A percentile compares a stretch with the other conserved stretches of the same genome.
Evolutionary conservation across 164 flowering plant species (phyloP).

Genomic region (Stephania cephalantha): DNA sequence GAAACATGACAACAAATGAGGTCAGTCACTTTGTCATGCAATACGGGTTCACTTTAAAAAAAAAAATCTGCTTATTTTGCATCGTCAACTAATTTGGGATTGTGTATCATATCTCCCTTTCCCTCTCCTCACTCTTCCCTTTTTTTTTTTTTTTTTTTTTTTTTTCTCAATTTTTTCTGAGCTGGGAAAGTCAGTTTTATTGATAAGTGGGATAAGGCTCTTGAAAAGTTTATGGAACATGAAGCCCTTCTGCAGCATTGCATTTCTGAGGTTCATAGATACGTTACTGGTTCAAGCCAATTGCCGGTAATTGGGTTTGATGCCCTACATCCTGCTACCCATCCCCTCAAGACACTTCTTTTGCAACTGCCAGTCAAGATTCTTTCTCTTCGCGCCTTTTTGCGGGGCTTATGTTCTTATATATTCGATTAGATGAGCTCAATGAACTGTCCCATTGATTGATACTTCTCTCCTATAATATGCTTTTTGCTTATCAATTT

Average conservation of each 20-base stretch:
- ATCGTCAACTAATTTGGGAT: too few relatives aligned
- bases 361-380: background rate
- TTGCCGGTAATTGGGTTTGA: too few relatives aligned
- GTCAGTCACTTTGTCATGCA: conserved; percentile 22
- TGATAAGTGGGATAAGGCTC: too few relatives aligned
- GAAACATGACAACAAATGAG: conserved; percentile 95
- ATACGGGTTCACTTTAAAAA: too few relatives aligned
- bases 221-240: too few relatives aligned
- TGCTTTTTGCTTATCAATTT: background rate
- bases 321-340: background rate
- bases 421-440: background rate
- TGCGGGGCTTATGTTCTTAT: background rate
- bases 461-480: background rate
- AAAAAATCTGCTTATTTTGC: too few relatives aligned
- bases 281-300: too few relatives aligned
- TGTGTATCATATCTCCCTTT: background rate
- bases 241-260: too few relatives aligned
- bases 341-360: background rate
- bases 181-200: too few relatives aligned
- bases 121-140: background rate
- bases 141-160: background rate
- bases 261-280: too few relatives aligned
- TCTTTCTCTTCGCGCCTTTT: background rate
- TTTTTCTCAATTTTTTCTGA: background rate
- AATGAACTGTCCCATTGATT: background rate